These are phyloP conservation scores for Pseudocercospora fijiensis DNA, from an alignment of 2,329 filamentous ascomycete species.

Conservation along the genomic window DNA sequence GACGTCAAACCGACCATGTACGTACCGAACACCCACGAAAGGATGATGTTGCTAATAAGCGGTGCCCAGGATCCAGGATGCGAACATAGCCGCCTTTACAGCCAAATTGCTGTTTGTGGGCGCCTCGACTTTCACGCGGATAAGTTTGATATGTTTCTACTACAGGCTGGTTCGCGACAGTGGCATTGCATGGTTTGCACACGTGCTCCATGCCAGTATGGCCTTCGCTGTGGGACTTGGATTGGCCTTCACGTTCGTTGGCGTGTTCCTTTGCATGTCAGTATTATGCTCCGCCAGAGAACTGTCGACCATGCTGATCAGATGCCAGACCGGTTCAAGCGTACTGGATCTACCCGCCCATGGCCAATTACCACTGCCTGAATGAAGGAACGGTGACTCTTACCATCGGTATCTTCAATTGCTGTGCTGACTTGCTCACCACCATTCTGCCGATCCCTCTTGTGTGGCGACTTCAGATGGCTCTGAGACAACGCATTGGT, in stretches of 20 bases:
- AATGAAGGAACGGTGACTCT: constrained; percentile 45
- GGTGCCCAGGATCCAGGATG: constrained; percentile 25
- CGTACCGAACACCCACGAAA: neutral
- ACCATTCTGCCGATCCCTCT: constrained; percentile 48
- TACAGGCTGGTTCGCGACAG: constrained; percentile 47
- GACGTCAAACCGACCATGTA: constrained; percentile 37
- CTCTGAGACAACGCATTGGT: constrained; percentile 42
- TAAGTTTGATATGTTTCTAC: constrained; percentile 49
- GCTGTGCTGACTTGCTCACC: constrained; percentile 44
- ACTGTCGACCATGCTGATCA: constrained; percentile 16
- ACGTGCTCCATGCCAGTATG: constrained; percentile 43
- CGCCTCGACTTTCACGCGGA: constrained; percentile 46
- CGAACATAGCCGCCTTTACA: constrained; percentile 43
- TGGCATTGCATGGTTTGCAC: constrained; percentile 42
- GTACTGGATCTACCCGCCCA: constrained; percentile 45
- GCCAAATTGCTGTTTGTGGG: constrained; percentile 46
- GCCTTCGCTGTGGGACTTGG: constrained; percentile 41
- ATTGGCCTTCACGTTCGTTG: constrained; percentile 41
- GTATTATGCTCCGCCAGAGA: neutral
- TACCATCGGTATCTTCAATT: constrained; percentile 45
- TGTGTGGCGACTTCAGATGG: constrained; percentile 46
- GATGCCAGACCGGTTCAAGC: constrained; percentile 39
- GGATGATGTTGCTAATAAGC: neutral
- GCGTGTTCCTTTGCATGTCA: constrained; percentile 44
- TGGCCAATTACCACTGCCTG: constrained; percentile 39